Conservation (phyloP, 2,329 filamentous ascomycete genomes). For the Ophiostoma ulmi region DNA sequence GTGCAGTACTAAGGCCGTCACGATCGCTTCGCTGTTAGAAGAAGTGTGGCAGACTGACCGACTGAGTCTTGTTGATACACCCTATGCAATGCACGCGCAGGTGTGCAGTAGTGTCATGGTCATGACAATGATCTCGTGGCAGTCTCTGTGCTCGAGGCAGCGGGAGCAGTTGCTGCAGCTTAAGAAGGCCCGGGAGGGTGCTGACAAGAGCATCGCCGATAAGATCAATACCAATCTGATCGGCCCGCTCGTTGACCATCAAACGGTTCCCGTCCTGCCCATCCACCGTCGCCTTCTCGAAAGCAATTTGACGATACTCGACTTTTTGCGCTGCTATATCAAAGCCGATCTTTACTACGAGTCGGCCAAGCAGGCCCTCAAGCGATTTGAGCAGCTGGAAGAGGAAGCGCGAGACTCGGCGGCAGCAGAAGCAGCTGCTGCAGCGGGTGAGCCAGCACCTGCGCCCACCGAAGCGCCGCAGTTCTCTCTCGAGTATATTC, state of each 20-base stretch:
- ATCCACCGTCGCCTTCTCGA: conserved; percentile 19
- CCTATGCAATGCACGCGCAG: conserved; percentile 24
- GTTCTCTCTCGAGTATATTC: conserved; percentile 24
- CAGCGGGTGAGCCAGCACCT: background rate
- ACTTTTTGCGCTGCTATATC: conserved; percentile 21
- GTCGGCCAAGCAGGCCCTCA: conserved; percentile 21
- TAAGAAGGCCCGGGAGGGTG: background rate
- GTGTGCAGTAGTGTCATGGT: conserved; percentile 25
- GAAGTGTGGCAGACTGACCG: conserved; percentile 18
- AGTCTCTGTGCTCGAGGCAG: conserved; percentile 15
- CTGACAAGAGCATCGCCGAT: too few relatives aligned
- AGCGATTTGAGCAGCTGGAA: conserved; percentile 20
- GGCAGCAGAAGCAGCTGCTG: background rate
- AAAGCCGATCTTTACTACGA: conserved; percentile 24
- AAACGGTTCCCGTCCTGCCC: background rate
- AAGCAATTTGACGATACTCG: conserved; percentile 20
- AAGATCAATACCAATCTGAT: background rate
- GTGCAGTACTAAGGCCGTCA: conserved; percentile 22
- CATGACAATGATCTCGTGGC: conserved; percentile 24
- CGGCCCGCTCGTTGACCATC: background rate
- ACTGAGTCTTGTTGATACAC: conserved; percentile 22
- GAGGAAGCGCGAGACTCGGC: background rate
- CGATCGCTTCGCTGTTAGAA: conserved; percentile 19
- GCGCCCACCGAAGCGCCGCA: conserved; percentile 11
- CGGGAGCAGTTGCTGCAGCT: background rate